Conservation (phyloP, 2,329 filamentous ascomycete species). For the Xenosphaeropsis pyriputrescens region DNA sequence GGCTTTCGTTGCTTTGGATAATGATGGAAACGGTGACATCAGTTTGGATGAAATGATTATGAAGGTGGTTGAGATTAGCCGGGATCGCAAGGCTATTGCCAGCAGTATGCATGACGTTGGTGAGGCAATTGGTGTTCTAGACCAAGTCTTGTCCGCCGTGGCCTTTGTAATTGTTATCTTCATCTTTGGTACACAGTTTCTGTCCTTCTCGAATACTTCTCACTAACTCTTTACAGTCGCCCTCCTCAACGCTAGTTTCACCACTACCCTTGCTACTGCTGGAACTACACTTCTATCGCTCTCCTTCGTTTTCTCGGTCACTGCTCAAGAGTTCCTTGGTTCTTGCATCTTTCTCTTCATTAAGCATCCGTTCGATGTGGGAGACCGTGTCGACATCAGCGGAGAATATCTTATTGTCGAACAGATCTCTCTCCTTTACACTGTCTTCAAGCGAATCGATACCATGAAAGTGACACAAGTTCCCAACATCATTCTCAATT, state of each 20-base stretch:
- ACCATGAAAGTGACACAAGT: constrained; percentile 61
- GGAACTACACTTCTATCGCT: constrained; percentile 85
- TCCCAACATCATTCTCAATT: constrained; percentile 86
- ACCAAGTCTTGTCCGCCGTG: constrained; percentile 70
- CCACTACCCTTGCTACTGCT: constrained; percentile 74
- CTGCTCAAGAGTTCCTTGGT: constrained; percentile 87
- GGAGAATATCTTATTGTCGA: constrained; percentile 66
- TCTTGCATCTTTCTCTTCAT: constrained; percentile 98
- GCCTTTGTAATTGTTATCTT: constrained; percentile 71
- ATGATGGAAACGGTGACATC: constrained; percentile 85
- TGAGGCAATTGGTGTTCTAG: constrained; percentile 81
- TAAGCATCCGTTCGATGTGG: constrained; percentile 95
- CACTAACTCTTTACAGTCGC: constrained; percentile 37
- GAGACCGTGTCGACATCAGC: constrained; percentile 76
- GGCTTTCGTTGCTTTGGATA: constrained; percentile 67
- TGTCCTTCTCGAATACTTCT: constrained; percentile 5
- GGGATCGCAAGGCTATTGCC: constrained; percentile 75
- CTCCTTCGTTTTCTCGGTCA: constrained; percentile 92
- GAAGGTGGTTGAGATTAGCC: constrained; percentile 70
- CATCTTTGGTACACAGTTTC: constrained; percentile 50
- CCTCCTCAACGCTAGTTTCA: constrained; percentile 78
- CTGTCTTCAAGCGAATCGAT: constrained; percentile 73
- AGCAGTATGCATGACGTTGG: constrained; percentile 97
- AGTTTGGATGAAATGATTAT: constrained; percentile 86
- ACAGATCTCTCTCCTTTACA: constrained; percentile 87